phyloP scores from a whole-genome alignment of 2,329 filamentous ascomycete species.

The Ascochyta lentis region DNA sequence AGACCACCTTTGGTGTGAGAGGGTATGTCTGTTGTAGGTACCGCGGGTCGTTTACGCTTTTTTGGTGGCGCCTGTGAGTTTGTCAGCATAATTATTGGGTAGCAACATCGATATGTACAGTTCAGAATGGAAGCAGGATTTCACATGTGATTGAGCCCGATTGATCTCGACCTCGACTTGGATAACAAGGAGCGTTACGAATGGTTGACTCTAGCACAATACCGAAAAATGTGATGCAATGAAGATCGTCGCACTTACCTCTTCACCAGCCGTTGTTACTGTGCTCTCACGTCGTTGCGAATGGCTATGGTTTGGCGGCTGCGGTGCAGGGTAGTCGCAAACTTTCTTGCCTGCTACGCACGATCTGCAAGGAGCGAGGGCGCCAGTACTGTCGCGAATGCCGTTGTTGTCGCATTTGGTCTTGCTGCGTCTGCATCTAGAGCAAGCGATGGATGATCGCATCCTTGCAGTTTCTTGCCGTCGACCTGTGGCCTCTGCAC shows the following conservation, averaged over 20 bases:
- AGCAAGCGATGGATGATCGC: constrained; percentile 81
- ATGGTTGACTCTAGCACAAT: neutral
- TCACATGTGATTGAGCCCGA: neutral
- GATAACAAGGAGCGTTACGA: too few species aligned
- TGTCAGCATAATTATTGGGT: neutral
- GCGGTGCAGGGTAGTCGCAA: constrained; percentile 72
- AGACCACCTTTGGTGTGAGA: constrained; percentile 56
- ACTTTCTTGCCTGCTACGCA: constrained; percentile 75
- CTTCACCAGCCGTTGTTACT: constrained; percentile 29
- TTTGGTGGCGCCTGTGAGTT: constrained; percentile 21
- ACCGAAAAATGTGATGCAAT: neutral
- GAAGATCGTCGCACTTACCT: constrained; percentile 24
- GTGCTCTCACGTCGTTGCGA: constrained; percentile 52
- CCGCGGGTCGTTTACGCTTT: constrained; percentile 49
- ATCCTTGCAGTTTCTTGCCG: constrained; percentile 54
- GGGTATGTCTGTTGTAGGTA: constrained; percentile 41
- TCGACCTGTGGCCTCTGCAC: constrained; percentile 27
- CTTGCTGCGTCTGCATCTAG: constrained; percentile 78
- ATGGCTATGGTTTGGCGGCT: constrained; percentile 29
- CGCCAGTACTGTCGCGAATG: constrained; percentile 61
- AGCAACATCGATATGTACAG: neutral
- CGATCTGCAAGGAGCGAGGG: constrained; percentile 64
- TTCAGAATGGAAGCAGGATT: neutral
- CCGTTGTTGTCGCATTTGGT: constrained; percentile 87
- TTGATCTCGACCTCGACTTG: neutral